phyloP scores from a whole-genome alignment of 768 basidiomycete species.

The Leccinum fibrillosum region DNA sequence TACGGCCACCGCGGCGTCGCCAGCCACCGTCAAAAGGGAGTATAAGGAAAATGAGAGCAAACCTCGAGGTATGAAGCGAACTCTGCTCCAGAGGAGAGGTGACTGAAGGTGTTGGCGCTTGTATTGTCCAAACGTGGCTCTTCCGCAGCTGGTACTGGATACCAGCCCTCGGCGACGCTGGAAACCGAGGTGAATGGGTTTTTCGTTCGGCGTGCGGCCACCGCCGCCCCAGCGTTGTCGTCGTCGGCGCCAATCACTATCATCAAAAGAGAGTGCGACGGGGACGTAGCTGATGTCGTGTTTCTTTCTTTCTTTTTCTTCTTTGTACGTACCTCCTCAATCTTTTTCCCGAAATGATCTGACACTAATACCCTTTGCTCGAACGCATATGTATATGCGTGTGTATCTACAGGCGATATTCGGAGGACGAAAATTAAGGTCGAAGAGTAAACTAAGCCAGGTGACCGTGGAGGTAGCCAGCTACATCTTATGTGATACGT shows the following conservation, averaged over 20 bases:
- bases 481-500: neutral
- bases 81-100: too few species aligned
- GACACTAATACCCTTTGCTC: neutral
- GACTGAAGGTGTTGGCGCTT: too few species aligned
- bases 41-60: too few species aligned
- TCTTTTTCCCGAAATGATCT: too few species aligned
- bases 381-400: neutral
- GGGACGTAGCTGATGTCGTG: neutral
- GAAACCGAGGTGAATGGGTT: neutral
- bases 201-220: neutral
- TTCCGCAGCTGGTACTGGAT: too few species aligned
- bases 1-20: too few species aligned
- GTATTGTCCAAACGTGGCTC: too few species aligned
- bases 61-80: too few species aligned
- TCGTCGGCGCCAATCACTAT: too few species aligned
- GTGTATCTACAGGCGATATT: neutral
- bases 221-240: neutral
- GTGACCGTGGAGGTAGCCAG: too few species aligned
- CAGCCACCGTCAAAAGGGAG: neutral
- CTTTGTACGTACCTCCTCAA: too few species aligned
- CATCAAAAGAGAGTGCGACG: conserved; percentile 17
- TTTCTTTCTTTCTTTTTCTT: neutral
- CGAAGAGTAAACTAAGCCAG: conserved; percentile 8
- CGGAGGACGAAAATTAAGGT: conserved; percentile 4
- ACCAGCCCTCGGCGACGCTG: neutral